These are phyloP conservation scores for Tolypocladium ophioglossoides DNA, from an alignment of 2,329 filamentous ascomycete genomes.

Conservation along the genomic window DNA sequence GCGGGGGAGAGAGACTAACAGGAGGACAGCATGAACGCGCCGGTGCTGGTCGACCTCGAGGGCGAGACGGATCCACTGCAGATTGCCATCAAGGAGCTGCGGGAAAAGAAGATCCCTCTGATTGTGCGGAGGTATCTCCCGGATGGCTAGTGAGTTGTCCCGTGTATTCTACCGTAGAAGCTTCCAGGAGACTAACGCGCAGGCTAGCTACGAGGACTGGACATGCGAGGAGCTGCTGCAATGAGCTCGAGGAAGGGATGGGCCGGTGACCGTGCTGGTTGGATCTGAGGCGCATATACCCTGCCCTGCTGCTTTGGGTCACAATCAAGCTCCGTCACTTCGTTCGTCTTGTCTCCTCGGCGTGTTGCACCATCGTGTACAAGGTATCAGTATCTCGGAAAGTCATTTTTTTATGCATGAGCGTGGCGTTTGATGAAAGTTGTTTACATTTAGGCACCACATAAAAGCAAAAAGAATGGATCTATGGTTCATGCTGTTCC, in stretches of 20 bases:
- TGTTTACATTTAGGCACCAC: background rate
- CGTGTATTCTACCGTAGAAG: slow-evolving; percentile 4
- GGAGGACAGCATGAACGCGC: slow-evolving; percentile 76
- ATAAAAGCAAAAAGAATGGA: background rate
- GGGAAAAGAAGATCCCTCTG: slow-evolving; percentile 96
- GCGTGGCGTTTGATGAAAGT: slow-evolving; percentile 21
- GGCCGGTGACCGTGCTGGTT: slow-evolving; percentile 8
- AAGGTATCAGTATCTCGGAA: slow-evolving; percentile 6
- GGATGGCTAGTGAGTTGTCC: slow-evolving; percentile 72
- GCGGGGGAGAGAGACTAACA: background rate
- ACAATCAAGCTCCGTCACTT: background rate
- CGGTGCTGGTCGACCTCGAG: slow-evolving; percentile 90
- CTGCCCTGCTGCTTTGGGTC: background rate
- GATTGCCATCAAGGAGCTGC: slow-evolving; percentile 94
- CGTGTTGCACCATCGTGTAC: background rate
- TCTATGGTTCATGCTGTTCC: too few relatives aligned
- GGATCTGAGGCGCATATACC: background rate
- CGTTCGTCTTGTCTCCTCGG: background rate
- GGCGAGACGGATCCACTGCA: slow-evolving; percentile 96
- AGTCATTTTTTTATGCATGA: slow-evolving; percentile 20
- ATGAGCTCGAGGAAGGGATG: slow-evolving; percentile 20
- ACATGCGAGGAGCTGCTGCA: slow-evolving; percentile 88
- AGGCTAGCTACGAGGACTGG: slow-evolving; percentile 94
- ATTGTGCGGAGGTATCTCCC: slow-evolving; percentile 93
- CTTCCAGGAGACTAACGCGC: background rate